Evolutionary conservation across 208 protist genomes (phyloP), one percentile per base, ranked within the genome.

Genomic region (Leishmania mexicana): DNA sequence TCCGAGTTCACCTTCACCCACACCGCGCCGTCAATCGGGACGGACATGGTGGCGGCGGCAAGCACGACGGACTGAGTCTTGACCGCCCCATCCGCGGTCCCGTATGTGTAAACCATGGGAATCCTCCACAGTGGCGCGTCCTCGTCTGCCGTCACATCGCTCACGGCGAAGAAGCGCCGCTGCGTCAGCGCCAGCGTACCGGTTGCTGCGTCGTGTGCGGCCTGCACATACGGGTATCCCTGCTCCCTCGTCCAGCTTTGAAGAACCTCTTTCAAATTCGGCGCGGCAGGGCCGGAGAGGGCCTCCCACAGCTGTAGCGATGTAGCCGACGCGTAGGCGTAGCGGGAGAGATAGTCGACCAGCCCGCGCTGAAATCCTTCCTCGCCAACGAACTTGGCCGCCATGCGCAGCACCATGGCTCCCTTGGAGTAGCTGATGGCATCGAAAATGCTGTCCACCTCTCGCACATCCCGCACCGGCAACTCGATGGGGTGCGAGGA

Each of bases 401-500:
- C 82, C 97, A 99, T 99, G 78, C 92, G 89, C 15, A 99, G 76
- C 31, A 98, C 81, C 83, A 90, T 90, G 49, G 86, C 87, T 58
- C 96, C 97, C 81, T 98, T 98, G 35, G 83, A 90, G 87, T 99
- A 98, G 79, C 88, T 94, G 83, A 98, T 99, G 47, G 88, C 94
- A 88, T 99, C 97, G 85, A 99, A 99, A 80, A 98, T 97, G 75
- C 97, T 91, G 75, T 99, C 93, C 78, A 99, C 92, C 79, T 99
- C 91, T 49, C 93, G 82, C 15, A 98, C 88, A 82, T 97, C 78
- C 75, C 83, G 81, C 75, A 99, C 86, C 64, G 90, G 85, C 45
- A 99, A 92, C 84, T 98, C 89, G 74, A 99, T 96, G 54, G 96
- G 94, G 90, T 99, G 97, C n/a, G 95, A 98, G 49, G 82, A 93